Base-by-base conservation (phyloP, 257 asterid genomes). In the Rauvolfia tetraphylla region DNA sequence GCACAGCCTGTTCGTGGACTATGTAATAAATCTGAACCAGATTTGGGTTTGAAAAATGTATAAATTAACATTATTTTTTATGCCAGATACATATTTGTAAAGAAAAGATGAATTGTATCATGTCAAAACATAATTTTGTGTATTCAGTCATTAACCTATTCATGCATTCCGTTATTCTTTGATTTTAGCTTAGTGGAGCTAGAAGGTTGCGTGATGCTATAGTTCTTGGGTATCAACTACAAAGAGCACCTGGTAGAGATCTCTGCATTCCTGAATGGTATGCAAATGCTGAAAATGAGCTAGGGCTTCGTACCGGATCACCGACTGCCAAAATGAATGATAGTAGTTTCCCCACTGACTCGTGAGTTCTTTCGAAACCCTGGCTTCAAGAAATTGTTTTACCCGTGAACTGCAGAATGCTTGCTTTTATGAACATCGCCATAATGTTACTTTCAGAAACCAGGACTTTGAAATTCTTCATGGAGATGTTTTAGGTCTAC, bases 161-260 rank as follows among this genome's bases (percentile, higher is more conserved):
- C 25, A 34, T 41, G 59, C 63, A 29, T 49, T 54, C 12, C 1
- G 0, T 57, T 38, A 59, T 68, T 34, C 42, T 72, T 58, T 79
- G 68, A 5, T 54, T 86, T 65, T 83, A 92, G 99, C 88, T 81
- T 78, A 93, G 99, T 81, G 99, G 99, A 58, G 89, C 97, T 1
- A 87, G 99, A 78, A 87, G 99, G 86, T 84, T 95, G 83, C 97
- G 98, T 31, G 99, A 95, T 80, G 99, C 99, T 76, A 95, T 95
- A 77, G 92, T 95, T 82, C 97, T 95, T 78, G 99, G 99, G 18
- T 95, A 90, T 85, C 95, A 95, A 82, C 81, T 95, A 76, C 99
- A 95, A 86, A 81, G 99, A 83, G 87, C 80, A 66, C 97, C 99
- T 7, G 99, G 98, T 76, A 89, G 96, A 85, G 99, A 95, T 80